Base-by-base conservation (phyloP, 23 red algal genomes). In the Cyanidium caldarium region DNA sequence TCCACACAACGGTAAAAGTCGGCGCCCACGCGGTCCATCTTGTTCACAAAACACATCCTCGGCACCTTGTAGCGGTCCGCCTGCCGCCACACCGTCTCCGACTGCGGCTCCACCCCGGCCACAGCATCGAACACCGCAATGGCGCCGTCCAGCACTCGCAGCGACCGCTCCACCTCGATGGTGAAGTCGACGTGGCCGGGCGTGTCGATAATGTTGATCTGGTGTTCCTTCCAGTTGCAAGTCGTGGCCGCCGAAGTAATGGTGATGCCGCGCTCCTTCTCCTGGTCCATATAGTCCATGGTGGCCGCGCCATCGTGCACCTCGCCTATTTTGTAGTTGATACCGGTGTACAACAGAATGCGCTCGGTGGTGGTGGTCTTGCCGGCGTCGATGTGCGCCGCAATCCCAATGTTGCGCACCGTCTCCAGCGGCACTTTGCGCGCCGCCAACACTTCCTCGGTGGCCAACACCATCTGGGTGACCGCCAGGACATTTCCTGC, bases 261-360 rank as follows among this genome's bases (percentile, higher is more conserved):
- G 36, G 92, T 98, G 36, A 98, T 98, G 10, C 92, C 92, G 35
- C 92, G 68, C 51, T 98, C 92, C 51, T 88, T 78, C 68, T 98
- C 92, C 72, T 98, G 92, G 20, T 80, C 92, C 92, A 98, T 98
- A 84, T 84, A 98, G 73, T 98, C 92, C 92, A 98, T 98, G 23
- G 82, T 86, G 10, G 92, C 92, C 33, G 92, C 84, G 20, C 92
- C 92, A 36, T 98, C 92, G 75, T 98, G 92, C 19, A 98, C 92
- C 67, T 98, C 92, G 1, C 92, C 92, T 71, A 98, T 98, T 44
- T 98, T 98, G 65, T 98, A 88, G 35, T 78, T 84, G 66, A 83
- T 88, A 25, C 92, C 92, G 15, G 92, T 98, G 70, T 98, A 98
- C 58, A 84, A 88, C 16, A 98, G 85, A 70, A 98, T 98, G 38